These are phyloP conservation scores for Pisolithus microcarpus DNA, from an alignment of 768 basidiomycete species.

Conservation along the genomic window DNA sequence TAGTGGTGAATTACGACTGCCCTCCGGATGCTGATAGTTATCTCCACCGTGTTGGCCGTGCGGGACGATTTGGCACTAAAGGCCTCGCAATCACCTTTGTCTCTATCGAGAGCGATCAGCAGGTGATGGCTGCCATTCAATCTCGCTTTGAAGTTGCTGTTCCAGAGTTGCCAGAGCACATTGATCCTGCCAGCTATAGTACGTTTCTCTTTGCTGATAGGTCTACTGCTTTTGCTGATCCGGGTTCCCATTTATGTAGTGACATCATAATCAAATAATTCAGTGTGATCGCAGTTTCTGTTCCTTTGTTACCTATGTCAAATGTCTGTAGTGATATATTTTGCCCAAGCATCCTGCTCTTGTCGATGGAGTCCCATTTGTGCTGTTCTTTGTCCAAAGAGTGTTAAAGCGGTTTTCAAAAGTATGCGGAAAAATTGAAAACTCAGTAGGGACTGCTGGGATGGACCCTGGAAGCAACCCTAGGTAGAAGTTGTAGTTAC, in stretches of 20 bases:
- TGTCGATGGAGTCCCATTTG: too few relatives aligned
- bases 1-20: slow-evolving; percentile 98
- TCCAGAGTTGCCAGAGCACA: slow-evolving; percentile 87
- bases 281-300: neutral
- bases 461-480: too few relatives aligned
- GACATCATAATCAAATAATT: slow-evolving; percentile 35
- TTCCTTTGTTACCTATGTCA: neutral
- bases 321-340: neutral
- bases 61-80: slow-evolving; percentile 98
- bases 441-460: too few relatives aligned
- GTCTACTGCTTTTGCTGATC: neutral
- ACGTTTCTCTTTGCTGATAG: slow-evolving; percentile 28
- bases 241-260: slow-evolving; percentile 18
- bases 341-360: neutral
- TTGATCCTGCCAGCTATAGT: slow-evolving; percentile 96
- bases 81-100: slow-evolving; percentile 98
- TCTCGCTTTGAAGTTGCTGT: slow-evolving; percentile 96
- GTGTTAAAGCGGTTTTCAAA: too few relatives aligned
- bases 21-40: slow-evolving; percentile 98
- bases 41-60: slow-evolving; percentile 97
- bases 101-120: slow-evolving; percentile 84
- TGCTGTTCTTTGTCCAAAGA: too few relatives aligned
- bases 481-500: too few relatives aligned
- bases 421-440: too few relatives aligned
- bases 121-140: slow-evolving; percentile 93